Evolutionary conservation across 2,329 filamentous ascomycete species (phyloP), one percentile per base, ranked within the genome.

Genomic region (Fusarium bulbicola): DNA sequence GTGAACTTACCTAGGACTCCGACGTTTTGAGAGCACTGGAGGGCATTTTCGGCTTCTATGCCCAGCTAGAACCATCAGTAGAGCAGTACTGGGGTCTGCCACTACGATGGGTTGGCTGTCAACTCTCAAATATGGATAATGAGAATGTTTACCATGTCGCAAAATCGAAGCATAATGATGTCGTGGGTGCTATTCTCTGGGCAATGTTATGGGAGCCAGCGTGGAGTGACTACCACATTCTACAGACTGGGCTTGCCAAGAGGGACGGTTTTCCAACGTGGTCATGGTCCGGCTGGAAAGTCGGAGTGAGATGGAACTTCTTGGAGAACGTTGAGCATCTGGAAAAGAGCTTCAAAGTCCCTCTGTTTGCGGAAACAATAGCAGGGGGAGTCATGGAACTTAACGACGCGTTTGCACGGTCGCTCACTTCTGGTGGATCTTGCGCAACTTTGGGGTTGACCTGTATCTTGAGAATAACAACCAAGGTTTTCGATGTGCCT

Each of bases 271-370:
- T 30, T 32, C 46, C 46, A 4, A n/a, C 46, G 3, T 49, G 46
- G 46, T 49, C 46, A 3, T 49, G 46, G 46, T 4, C 46, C 6
- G 28, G 3, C 3, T 49, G 28, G 46, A 49, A 49, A 3, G 46
- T n/a, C 15, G 46, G 3, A n/a, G 46, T 49, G 7, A 32, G 46
- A 49, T 49, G 46, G 28, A 49, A 9, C 3, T 49, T 4, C 20
- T 16, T 49, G 20, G 3, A 4, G 0, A 30, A n/a, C 2, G 0
- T n/a, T 0, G 0, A 30, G 2, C 10, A 49, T 6, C 5, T 49
- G 7, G 46, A 49, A 30, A 13, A 16, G 14, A 49, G 7, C 5
- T n/a, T 49, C 15, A 49, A 10, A 2, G 28, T 11, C 0, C 28
- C 46, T 1, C 0, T 49, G 7, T 32, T 32, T n/a, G 46, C 3